These are phyloP conservation scores for Ceratobasidium theobromae DNA, from an alignment of 1,284 basidiomycete species.

Conservation along the genomic window DNA sequence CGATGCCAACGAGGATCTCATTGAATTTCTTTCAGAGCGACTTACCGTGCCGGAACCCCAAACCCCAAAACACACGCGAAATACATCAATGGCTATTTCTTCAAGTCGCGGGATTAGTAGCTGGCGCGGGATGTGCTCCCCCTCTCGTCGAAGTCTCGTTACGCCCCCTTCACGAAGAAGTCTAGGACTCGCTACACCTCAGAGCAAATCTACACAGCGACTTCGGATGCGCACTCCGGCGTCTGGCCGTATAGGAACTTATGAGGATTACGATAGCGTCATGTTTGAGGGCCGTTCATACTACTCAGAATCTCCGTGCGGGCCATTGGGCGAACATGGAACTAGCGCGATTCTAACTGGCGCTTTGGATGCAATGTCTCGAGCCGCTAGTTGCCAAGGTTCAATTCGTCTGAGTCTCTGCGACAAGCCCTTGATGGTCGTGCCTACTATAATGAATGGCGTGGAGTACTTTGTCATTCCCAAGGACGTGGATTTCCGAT, in stretches of 20 bases:
- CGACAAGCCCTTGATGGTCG: not conserved
- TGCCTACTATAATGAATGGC: conserved; percentile 2
- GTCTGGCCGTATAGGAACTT: not conserved
- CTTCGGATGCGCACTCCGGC: conserved; percentile 2
- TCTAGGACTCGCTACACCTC: not conserved
- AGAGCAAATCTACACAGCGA: not conserved
- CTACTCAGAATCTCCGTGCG: conserved; percentile 6
- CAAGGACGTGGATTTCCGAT: not conserved
- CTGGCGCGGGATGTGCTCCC: not conserved
- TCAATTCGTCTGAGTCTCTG: not conserved
- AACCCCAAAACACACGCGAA: conserved; percentile 4
- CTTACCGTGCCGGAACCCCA: not conserved
- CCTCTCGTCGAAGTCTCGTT: not conserved
- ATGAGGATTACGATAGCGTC: conserved; percentile 22
- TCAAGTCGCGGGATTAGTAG: not conserved
- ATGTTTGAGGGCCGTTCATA: conserved; percentile 12
- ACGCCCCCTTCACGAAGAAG: not conserved
- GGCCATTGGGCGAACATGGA: not conserved
- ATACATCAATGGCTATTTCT: not conserved
- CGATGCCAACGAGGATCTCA: not conserved
- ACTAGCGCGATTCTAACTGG: not conserved
- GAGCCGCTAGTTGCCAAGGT: conserved; percentile 4
- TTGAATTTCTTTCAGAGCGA: too few relatives aligned
- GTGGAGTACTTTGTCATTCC: conserved; percentile 17
- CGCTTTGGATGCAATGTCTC: conserved; percentile 15